A percentile compares a stretch with the other conserved stretches of the same genome.
Evolutionary conservation across 257 asterid genomes (phyloP).

Genomic region (Jaltomata sinuosa): DNA sequence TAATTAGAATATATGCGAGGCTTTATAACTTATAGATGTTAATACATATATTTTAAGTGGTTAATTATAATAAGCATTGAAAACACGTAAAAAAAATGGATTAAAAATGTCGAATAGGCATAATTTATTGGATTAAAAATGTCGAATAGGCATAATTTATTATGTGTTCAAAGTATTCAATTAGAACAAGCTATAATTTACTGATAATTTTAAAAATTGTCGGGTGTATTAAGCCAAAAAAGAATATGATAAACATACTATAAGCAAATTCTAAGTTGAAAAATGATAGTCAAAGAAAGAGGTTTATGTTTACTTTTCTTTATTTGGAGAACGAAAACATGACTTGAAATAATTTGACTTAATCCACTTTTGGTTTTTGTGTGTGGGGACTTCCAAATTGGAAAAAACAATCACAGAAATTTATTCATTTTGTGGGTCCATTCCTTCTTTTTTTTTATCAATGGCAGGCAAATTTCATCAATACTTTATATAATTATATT

Average conservation of each 20-base stretch:
- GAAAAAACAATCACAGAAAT: slow-evolving; percentile 2
- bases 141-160: background rate
- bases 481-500: background rate
- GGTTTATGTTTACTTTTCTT: background rate
- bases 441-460: background rate
- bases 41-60: background rate
- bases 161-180: background rate
- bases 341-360: background rate
- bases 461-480: background rate
- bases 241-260: background rate
- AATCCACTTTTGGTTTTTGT: background rate
- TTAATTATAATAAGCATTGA: background rate
- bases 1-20: too few species aligned
- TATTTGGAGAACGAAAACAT: background rate
- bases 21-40: too few species aligned
- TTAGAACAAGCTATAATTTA: background rate
- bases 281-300: background rate
- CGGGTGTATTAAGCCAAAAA: background rate
- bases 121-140: background rate
- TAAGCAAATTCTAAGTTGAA: background rate
- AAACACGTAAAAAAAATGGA: background rate
- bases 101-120: too few species aligned
- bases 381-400: slow-evolving; percentile 8
- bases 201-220: background rate
- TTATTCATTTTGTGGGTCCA: slow-evolving; percentile 20